A percentile compares a stretch with the other conserved stretches of the same genome.
Evolutionary conservation across 75 land plant genomes (phyloP).

Genomic region (Ceratopteris richardii): DNA sequence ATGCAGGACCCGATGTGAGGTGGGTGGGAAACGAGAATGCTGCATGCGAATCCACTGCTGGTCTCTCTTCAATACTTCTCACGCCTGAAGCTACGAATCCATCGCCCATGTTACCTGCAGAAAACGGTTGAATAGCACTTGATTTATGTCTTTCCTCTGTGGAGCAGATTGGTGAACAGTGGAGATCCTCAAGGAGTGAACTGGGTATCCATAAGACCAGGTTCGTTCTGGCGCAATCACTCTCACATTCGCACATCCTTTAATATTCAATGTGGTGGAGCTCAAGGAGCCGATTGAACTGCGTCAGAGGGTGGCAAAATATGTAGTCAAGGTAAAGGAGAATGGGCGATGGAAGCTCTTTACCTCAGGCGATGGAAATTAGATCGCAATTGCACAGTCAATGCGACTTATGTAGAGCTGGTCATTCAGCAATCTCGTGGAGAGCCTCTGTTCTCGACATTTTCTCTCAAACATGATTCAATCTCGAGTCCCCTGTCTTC

Average conservation of each 20-base stretch:
- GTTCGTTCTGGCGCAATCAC: constrained; percentile 92
- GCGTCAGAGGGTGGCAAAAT: constrained; percentile 65
- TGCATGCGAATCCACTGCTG: constrained; percentile 74
- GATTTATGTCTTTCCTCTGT: no score
- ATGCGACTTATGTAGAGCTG: neutral
- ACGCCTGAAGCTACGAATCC: no score
- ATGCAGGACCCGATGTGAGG: constrained; percentile 79
- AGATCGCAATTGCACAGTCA: constrained; percentile 9
- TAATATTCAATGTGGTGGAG: constrained; percentile 57
- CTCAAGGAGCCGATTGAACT: constrained; percentile 76
- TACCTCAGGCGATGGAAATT: constrained; percentile 60
- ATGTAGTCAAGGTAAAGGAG: constrained; percentile 41
- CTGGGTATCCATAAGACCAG: constrained; percentile 91
- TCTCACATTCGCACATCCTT: constrained; percentile 30
- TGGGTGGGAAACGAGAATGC: constrained; percentile 95
- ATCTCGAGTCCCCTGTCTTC: no score
- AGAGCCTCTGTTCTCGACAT: constrained; percentile 12
- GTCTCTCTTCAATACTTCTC: constrained; percentile 68
- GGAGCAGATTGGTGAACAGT: constrained; percentile 46
- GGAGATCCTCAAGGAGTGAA: constrained; percentile 69
- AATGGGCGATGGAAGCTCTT: constrained; percentile 36
- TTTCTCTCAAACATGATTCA: constrained; percentile 20
- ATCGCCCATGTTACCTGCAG: no score
- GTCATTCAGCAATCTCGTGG: constrained; percentile 18
- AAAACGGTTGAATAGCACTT: no score